Percentiles rank a stretch among this genome's conserved stretches.
phyloP scores from a whole-genome alignment of 441 rosid species.

The Codiaeum variegatum region DNA sequence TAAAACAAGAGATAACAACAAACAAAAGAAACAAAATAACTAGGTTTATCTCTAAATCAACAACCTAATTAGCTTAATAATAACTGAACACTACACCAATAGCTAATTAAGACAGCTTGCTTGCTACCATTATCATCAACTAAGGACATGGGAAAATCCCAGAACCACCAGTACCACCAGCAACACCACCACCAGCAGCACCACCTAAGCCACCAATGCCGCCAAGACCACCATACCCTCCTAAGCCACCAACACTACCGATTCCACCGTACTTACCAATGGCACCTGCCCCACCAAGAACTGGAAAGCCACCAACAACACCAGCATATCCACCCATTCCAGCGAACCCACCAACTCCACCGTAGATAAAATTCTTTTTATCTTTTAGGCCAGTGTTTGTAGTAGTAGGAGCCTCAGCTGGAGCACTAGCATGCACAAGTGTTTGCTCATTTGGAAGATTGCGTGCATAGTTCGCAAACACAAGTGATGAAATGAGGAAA shows the following conservation, averaged over 20 bases:
- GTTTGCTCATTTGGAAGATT: constrained; percentile 25
- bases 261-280: constrained; percentile 55
- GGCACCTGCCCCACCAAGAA: constrained; percentile 48
- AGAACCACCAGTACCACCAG: constrained; percentile 31
- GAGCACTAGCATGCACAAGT: constrained; percentile 31
- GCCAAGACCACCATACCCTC: constrained; percentile 42
- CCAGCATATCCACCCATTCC: constrained; percentile 68
- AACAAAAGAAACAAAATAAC: not conserved
- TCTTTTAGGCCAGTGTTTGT: constrained; percentile 36
- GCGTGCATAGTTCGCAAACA: constrained; percentile 45
- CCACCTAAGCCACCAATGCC: constrained; percentile 26
- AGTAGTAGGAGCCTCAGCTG: constrained; percentile 32
- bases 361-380: constrained; percentile 56
- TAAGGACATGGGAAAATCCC: constrained; percentile 31
- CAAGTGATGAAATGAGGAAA: constrained; percentile 21
- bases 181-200: constrained; percentile 24
- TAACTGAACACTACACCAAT: not conserved
- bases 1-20: not conserved
- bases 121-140: no score
- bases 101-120: not conserved
- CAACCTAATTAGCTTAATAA: not conserved
- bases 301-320: constrained; percentile 46
- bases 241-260: constrained; percentile 49
- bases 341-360: constrained; percentile 62
- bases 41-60: not conserved